A percentile compares a stretch with the other conserved stretches of the same genome.
These are phyloP conservation scores for Aspergillus udagawae DNA, from an alignment of 2,329 filamentous ascomycete species.

Conservation along the genomic window DNA sequence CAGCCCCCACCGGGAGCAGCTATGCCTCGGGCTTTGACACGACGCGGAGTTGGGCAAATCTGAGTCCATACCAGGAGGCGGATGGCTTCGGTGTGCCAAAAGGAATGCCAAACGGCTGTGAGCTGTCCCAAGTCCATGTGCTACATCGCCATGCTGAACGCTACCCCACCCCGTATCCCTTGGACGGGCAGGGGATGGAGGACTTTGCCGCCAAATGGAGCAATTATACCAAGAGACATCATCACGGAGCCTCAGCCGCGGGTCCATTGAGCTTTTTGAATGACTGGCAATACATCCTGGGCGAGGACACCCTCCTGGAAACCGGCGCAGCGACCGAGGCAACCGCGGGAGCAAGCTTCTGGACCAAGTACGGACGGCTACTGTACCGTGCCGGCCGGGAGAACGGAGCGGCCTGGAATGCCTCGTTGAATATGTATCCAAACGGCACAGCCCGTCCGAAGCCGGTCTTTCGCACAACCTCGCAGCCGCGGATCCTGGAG, in stretches of 20 bases:
- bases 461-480: slow-evolving; percentile 52
- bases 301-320: slow-evolving; percentile 45
- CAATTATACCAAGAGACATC: slow-evolving; percentile 42
- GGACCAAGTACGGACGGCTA: slow-evolving; percentile 52
- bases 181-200: slow-evolving; percentile 50
- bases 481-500: slow-evolving; percentile 53
- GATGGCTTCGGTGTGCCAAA: slow-evolving; percentile 22
- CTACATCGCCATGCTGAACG: slow-evolving; percentile 55
- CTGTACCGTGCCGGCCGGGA: slow-evolving; percentile 46
- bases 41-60: slow-evolving; percentile 27
- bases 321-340: slow-evolving; percentile 51
- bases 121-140: slow-evolving; percentile 52
- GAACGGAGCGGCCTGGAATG: slow-evolving; percentile 48
- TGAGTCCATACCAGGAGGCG: slow-evolving; percentile 27
- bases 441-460: slow-evolving; percentile 48
- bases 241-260: slow-evolving; percentile 30
- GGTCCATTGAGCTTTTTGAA: slow-evolving; percentile 54
- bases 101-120: slow-evolving; percentile 54
- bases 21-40: slow-evolving; percentile 31
- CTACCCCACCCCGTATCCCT: slow-evolving; percentile 44
- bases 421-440: slow-evolving; percentile 34
- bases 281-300: slow-evolving; percentile 47
- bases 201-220: slow-evolving; percentile 48
- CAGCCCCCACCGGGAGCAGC: slow-evolving; percentile 20
- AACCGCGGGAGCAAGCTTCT: slow-evolving; percentile 48